Evolutionary conservation across 139 green algal species (phyloP).

Genomic region (Chlorella vulgaris): DNA sequence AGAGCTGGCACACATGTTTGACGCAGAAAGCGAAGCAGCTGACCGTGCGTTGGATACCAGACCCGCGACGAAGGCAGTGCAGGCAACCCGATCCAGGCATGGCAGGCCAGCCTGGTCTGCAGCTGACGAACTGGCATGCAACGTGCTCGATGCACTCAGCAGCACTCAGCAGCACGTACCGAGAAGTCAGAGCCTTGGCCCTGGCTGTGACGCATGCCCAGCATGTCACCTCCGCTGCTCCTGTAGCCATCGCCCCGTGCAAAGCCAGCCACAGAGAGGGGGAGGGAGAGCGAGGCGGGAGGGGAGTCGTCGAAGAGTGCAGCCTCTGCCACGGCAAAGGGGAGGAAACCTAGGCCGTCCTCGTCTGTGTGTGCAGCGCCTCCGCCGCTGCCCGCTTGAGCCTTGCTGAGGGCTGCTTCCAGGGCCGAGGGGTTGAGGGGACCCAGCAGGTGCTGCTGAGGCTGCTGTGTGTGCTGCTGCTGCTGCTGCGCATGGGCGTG

Average conservation of each 20-base stretch:
- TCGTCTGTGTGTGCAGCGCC: not conserved
- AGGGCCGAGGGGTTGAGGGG: not conserved
- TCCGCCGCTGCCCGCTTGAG: not conserved
- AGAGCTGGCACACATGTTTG: too few species aligned
- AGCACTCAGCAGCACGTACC: not conserved
- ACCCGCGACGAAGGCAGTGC: too few species aligned
- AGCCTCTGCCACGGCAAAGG: slow-evolving; percentile 24
- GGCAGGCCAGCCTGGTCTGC: too few species aligned
- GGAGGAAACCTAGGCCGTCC: slow-evolving; percentile 13
- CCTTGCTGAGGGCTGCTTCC: not conserved
- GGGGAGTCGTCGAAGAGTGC: slow-evolving; percentile 33
- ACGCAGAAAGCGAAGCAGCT: too few species aligned
- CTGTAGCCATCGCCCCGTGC: not conserved
- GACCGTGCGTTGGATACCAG: too few species aligned
- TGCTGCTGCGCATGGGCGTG: not conserved
- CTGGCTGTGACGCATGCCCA: slow-evolving; percentile 11
- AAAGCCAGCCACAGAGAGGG: slow-evolving; percentile 10
- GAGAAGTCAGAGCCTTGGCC: slow-evolving; percentile 28
- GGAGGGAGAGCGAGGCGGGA: not conserved
- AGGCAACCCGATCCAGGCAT: too few species aligned
- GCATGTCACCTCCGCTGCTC: not conserved
- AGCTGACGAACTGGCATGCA: too few species aligned
- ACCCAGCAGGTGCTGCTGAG: not conserved
- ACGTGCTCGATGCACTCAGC: not conserved
- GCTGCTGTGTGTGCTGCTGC: not conserved